Conservation (phyloP, 2,329 filamentous ascomycete species). For the Parastagonospora avenae region DNA sequence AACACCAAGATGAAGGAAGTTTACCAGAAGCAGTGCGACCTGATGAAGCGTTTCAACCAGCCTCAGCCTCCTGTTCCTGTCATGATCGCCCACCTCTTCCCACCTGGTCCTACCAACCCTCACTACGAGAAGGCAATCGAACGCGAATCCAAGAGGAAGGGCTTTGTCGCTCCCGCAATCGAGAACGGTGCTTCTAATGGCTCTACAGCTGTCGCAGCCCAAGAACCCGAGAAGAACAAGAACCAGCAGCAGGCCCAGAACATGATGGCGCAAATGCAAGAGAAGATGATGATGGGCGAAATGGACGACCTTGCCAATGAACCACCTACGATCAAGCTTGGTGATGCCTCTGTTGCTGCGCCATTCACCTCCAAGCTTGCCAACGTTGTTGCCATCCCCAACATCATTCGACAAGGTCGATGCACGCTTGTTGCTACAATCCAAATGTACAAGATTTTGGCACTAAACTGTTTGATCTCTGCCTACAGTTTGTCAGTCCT, state of each 20-base stretch:
- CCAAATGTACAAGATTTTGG: conserved; percentile 99
- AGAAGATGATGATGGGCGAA: conserved; percentile 87
- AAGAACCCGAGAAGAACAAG: conserved; percentile 72
- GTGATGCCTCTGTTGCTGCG: conserved; percentile 94
- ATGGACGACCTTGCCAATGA: conserved; percentile 76
- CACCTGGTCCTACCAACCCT: conserved; percentile 88
- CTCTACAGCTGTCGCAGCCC: conserved; percentile 58
- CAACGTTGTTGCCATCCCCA: conserved; percentile 95
- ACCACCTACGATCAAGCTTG: conserved; percentile 93
- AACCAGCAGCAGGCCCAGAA: conserved; percentile 82
- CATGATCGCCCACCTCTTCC: conserved; percentile 91
- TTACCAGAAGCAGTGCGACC: conserved; percentile 90
- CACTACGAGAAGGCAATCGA: conserved; percentile 91
- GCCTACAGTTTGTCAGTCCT: conserved; percentile 96
- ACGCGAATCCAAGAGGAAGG: conserved; percentile 81
- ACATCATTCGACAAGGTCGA: conserved; percentile 96
- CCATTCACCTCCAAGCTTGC: conserved; percentile 97
- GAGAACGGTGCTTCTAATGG: conserved; percentile 39
- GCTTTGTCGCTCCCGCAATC: conserved; percentile 60
- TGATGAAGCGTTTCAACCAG: conserved; percentile 97
- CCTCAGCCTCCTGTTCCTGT: conserved; percentile 89
- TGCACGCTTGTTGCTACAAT: conserved; percentile 98
- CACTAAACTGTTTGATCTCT: conserved; percentile 95
- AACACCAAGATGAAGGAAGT: conserved; percentile 98
- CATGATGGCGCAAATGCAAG: conserved; percentile 80